Evolutionary conservation across 371 early-diverging fungal species (phyloP), one percentile per base, ranked within the genome.

Genomic region (Lichtheimia corymbifera): DNA sequence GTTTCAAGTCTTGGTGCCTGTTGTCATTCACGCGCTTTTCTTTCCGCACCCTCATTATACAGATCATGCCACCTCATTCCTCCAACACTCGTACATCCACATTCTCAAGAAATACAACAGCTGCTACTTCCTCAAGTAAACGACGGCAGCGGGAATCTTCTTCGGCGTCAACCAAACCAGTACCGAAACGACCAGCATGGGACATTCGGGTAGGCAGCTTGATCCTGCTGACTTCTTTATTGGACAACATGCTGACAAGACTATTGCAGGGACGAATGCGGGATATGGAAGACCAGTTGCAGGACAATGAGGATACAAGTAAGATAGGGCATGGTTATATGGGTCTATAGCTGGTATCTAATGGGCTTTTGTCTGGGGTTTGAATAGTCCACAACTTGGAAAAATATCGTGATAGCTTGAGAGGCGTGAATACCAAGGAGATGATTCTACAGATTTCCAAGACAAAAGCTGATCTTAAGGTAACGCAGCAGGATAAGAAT

Each of bases 161-260:
- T 25, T 35, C 50, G 6, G 18, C 18, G 24, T 3, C 47, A 44
- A 17, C 17, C 6, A 49, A 17, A 25, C 50, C 43, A 44, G 17
- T 30, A 30, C 41, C 49, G 17, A 65, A 72, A 55, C 65, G 73
- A 51, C 71, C 74, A 13, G 50, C 68, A n/a, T 77, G 78, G 78
- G 74, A 77, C 62, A 61, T 74, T 35, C 60, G 78, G 53, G 78
- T 77, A 77, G 56, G 22, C 7, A 15, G 6, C n/a, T 41, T 42
- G 18, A 51, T 57, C 6, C 43, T 28, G 28, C 55, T 53, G 9
- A 15, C 60, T 25, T 52, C 60, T 25, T 52, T 59, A 18, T 51
- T 49, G 0, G 28, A 28, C 35, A 35, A 6, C 35, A 35, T 35
- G 35, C 9, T 35, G 35, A 35, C 35, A 9, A 0, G 35, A 2